Evolutionary conservation across 805 yeast genomes (phyloP), one percentile per base, ranked within the genome.

Genomic region (Wickerhamiella azyma): DNA sequence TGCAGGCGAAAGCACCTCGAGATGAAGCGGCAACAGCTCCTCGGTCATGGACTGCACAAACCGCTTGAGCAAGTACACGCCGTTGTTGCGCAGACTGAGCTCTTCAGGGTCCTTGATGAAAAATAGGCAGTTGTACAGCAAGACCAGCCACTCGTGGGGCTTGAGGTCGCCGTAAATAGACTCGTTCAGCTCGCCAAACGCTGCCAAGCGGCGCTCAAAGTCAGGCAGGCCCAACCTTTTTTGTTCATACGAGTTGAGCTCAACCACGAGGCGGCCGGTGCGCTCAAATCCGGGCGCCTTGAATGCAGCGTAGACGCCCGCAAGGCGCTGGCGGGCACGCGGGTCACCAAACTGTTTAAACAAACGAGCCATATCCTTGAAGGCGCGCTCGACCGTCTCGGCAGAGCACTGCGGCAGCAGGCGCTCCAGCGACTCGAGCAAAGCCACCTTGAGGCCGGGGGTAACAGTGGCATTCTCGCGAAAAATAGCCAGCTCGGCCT

Each of bases 91-190:
- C 48, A 89, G 66, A 0, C 94, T 79, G 41, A 81, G 67, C 61
- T 89, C 98, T 11, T 76, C 79, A 32, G 77, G 77, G 55, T 85
- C 94, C 47, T 77, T 76, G 48, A 92, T 73, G 58, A 75, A 83
- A 57, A 66, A 85, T 35, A 92, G 67, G 48, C 77, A 69, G 45
- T 77, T 75, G 59, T 80, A 73, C 17, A 92, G 47, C 2, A 92
- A 55, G 2, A 96, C 96, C 9, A 74, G 52, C 97, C 97, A 92
- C 54, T 85, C 85, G 2, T 62, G 37, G 0, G 73, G 66, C 0
- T 73, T 57, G 2, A 82, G 62, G 0, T 57, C 49, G 5, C 43
- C 9, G 56, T 71, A 83, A 2, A 64, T 52, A 1, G 59, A 60
- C 49, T 84, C 92, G 54, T 77, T 82, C 43, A 89, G 68, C 14